Evolutionary conservation across 306 rosid species (phyloP).

Genomic region (Inga laurina): DNA sequence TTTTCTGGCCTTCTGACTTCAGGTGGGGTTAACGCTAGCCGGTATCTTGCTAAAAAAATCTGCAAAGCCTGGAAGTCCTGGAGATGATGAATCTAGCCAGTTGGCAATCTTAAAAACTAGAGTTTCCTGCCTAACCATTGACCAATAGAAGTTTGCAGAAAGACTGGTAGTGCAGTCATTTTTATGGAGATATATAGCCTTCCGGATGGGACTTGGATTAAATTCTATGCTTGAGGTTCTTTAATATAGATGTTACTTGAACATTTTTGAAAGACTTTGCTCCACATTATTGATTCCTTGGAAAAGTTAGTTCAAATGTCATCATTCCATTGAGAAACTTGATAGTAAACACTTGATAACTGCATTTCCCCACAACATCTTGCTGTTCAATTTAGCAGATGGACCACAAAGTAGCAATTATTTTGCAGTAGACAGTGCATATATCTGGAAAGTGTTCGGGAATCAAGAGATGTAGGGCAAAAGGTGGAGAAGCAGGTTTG

Average conservation of each 20-base stretch:
- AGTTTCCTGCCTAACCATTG: conserved; percentile 5
- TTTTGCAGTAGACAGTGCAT: background rate
- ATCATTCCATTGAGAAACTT: background rate
- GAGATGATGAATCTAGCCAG: conserved; percentile 44
- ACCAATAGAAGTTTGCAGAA: conserved; percentile 20
- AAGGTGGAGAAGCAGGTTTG: background rate
- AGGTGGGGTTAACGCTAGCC: conserved; percentile 69
- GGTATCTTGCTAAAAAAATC: conserved; percentile 66
- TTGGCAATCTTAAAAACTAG: background rate
- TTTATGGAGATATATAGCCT: conserved; percentile 1
- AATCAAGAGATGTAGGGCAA: background rate
- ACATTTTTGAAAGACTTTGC: background rate
- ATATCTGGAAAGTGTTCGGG: background rate
- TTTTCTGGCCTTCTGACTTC: conserved; percentile 74
- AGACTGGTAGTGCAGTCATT: background rate
- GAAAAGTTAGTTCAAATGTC: background rate
- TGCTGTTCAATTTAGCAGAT: background rate
- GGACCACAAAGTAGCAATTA: background rate
- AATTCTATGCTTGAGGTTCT: background rate
- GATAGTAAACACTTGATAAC: no score
- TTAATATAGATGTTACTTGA: background rate
- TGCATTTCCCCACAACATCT: no score
- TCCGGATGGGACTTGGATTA: background rate
- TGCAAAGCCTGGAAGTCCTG: conserved; percentile 84
- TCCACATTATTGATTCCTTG: background rate